A percentile compares a stretch with the other conserved stretches of the same genome.
Conservation (phyloP, 257 asterid species). For the Paraleonurus japonicus region DNA sequence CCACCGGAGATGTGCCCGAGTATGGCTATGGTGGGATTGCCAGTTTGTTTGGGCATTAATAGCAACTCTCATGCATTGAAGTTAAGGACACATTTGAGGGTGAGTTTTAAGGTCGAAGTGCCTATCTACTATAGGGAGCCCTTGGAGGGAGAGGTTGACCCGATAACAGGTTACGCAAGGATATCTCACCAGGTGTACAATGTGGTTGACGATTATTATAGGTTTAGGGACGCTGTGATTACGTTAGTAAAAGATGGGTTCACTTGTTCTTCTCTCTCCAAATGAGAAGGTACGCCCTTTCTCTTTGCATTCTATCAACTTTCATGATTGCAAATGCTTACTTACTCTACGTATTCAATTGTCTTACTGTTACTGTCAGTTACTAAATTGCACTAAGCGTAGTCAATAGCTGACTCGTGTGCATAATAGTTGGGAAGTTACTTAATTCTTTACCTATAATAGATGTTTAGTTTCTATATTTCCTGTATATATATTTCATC, state of each 20-base stretch:
- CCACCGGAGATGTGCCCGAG: constrained; percentile 84
- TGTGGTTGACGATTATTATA: constrained; percentile 57
- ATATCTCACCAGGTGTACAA: constrained; percentile 93
- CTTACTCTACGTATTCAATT: not conserved
- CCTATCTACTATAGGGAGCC: constrained; percentile 66
- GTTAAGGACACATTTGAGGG: constrained; percentile 68
- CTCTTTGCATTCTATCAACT: not conserved
- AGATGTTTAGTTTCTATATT: too few relatives aligned
- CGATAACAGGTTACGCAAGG: constrained; percentile 74
- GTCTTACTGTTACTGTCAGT: not conserved
- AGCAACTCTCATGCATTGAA: constrained; percentile 52
- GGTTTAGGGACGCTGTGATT: constrained; percentile 72
- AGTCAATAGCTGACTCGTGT: not conserved
- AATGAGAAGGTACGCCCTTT: constrained; percentile 35
- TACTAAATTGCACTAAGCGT: not conserved
- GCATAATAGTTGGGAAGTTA: not conserved
- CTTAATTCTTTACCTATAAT: too few relatives aligned
- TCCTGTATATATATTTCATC: too few relatives aligned
- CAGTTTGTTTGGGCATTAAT: constrained; percentile 56
- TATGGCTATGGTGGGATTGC: constrained; percentile 92
- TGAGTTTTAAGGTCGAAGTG: constrained; percentile 62
- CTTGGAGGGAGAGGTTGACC: constrained; percentile 44
- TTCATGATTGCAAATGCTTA: not conserved
- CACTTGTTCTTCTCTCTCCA: constrained; percentile 46
- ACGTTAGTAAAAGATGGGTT: constrained; percentile 53